These are phyloP conservation scores for Cladophialophora chaetospira DNA, from an alignment of 2,329 filamentous ascomycete species.

Conservation along the genomic window DNA sequence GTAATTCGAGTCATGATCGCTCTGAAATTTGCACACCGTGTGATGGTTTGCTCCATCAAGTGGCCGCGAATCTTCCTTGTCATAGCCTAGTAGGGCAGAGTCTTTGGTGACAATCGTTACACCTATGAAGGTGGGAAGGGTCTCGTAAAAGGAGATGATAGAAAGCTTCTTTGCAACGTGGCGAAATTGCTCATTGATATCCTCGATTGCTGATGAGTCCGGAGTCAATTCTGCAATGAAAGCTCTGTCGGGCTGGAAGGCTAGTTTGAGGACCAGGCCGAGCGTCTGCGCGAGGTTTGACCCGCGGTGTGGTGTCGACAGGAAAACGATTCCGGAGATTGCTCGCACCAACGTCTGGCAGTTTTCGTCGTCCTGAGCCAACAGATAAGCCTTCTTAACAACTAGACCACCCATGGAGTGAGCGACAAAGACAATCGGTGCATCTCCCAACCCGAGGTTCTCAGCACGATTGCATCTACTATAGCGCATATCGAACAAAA, in stretches of 20 bases:
- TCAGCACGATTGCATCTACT: not conserved
- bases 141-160: constrained; percentile 54
- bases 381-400: constrained; percentile 22
- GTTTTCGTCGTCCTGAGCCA: constrained; percentile 11
- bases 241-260: not conserved
- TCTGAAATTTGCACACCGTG: constrained; percentile 38
- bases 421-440: constrained; percentile 25
- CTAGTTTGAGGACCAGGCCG: constrained; percentile 37
- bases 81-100: constrained; percentile 48
- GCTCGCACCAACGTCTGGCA: constrained; percentile 3
- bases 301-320: constrained; percentile 38
- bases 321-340: constrained; percentile 33
- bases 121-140: constrained; percentile 28
- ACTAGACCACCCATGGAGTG: constrained; percentile 24
- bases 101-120: constrained; percentile 40
- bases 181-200: constrained; percentile 51
- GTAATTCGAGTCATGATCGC: constrained; percentile 34
- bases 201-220: constrained; percentile 40
- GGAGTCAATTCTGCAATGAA: constrained; percentile 42
- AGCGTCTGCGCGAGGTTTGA: constrained; percentile 33
- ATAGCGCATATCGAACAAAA: constrained; percentile 15
- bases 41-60: constrained; percentile 42
- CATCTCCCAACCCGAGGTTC: constrained; percentile 1
- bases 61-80: constrained; percentile 42
- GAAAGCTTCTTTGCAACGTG: constrained; percentile 41